Evolutionary conservation across 2,329 filamentous ascomycete genomes (phyloP).

Genomic region (Colletotrichum lindemuthianum): DNA sequence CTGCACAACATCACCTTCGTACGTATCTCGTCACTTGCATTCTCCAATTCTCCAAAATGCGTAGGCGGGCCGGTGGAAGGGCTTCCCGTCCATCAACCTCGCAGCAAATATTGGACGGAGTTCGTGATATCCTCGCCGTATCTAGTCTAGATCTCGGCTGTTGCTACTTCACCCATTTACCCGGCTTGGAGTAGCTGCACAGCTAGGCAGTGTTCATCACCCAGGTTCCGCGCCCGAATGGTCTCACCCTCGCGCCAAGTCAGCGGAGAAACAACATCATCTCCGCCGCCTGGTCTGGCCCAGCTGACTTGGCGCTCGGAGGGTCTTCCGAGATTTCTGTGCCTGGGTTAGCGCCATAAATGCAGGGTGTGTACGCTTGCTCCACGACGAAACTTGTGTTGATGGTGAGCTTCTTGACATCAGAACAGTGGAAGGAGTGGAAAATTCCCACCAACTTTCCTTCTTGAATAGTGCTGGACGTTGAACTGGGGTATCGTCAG

Average conservation of each 20-base stretch:
- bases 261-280: constrained; percentile 5
- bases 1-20: no score
- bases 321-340: constrained; percentile 28
- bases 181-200: constrained; percentile 2
- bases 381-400: not conserved
- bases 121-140: not conserved
- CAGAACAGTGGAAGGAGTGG: no score
- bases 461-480: no score
- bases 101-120: not conserved
- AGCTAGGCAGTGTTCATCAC: not conserved
- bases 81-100: not conserved
- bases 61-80: constrained; percentile 19
- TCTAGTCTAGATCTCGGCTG: constrained; percentile 1
- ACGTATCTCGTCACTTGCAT: no score
- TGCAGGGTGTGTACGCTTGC: constrained; percentile 1
- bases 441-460: no score
- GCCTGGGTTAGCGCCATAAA: constrained; percentile 26
- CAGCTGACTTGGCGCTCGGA: constrained; percentile 22
- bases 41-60: constrained; percentile 11
- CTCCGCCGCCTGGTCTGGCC: constrained; percentile 9
- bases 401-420: no score
- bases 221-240: not conserved
- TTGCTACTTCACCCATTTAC: constrained; percentile 13
- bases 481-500: not conserved
- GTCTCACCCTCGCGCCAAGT: not conserved